phyloP scores from a whole-genome alignment of 2,329 filamentous ascomycete genomes.

The Xylariaceae sp. region DNA sequence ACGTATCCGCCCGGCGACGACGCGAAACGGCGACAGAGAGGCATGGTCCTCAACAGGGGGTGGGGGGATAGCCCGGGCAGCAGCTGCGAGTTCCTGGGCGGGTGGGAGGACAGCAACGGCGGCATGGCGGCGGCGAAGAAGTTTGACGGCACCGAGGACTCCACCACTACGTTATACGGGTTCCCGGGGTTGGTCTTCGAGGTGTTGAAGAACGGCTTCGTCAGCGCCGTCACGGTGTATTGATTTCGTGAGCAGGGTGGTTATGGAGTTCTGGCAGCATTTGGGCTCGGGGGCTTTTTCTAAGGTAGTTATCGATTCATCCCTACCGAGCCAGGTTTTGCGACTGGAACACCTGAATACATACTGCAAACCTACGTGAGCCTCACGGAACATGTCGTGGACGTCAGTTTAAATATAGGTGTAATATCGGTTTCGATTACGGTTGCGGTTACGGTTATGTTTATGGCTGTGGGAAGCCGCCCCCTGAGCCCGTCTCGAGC shows the following conservation, averaged over 20 bases:
- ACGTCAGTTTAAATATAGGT: too few species aligned
- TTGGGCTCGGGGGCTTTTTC: too few species aligned
- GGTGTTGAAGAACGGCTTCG: conserved; percentile 83
- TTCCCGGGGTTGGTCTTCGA: conserved; percentile 95
- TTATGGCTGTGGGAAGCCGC: too few species aligned
- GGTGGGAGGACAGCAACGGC: conserved; percentile 70
- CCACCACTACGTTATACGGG: conserved; percentile 77
- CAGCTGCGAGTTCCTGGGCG: conserved; percentile 76
- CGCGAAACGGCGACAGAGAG: conserved; percentile 46
- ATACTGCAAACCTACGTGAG: too few species aligned
- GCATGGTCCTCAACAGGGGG: conserved; percentile 87
- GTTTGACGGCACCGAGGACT: conserved; percentile 48
- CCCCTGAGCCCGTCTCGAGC: too few species aligned
- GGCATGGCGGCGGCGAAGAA: conserved; percentile 39
- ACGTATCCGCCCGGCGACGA: conserved; percentile 52
- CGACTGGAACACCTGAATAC: too few species aligned
- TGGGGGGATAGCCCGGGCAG: conserved; percentile 89
- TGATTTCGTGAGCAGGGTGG: conserved; percentile 32
- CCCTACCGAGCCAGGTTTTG: too few species aligned
- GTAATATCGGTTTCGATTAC: too few species aligned
- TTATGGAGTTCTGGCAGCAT: background rate
- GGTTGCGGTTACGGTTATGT: too few species aligned
- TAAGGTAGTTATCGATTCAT: too few species aligned
- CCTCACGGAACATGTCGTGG: too few species aligned
- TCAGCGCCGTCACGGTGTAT: conserved; percentile 86